Conservation (phyloP, 108 stramenopile genomes). For the Cyclotella choctawhatcheeana region DNA sequence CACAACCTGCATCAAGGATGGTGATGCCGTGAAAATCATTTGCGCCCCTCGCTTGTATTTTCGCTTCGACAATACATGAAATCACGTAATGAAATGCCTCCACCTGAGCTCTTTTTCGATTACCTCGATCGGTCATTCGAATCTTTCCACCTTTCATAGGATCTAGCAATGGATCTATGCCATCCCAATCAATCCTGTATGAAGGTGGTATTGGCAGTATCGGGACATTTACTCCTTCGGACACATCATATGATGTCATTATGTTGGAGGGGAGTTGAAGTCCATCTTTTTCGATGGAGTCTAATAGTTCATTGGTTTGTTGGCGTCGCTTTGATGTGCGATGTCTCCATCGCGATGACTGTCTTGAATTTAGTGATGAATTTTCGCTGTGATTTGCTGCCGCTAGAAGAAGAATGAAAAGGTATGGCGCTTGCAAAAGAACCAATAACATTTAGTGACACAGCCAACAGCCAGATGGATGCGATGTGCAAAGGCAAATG, state of each 20-base stretch:
- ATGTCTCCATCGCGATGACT: slow-evolving; percentile 34
- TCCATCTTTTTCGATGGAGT: slow-evolving; percentile 18
- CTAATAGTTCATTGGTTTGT: slow-evolving; percentile 30
- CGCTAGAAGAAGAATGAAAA: background rate
- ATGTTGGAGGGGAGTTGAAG: background rate
- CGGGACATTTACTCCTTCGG: slow-evolving; percentile 18
- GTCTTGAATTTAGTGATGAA: background rate
- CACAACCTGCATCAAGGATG: slow-evolving; percentile 45
- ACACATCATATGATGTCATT: background rate
- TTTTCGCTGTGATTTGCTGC: background rate
- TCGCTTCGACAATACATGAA: slow-evolving; percentile 15
- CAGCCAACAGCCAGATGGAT: background rate
- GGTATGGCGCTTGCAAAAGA: background rate
- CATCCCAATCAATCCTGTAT: slow-evolving; percentile 33
- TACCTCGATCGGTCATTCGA: slow-evolving; percentile 15
- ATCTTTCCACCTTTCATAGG: slow-evolving; percentile 42
- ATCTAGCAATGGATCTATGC: slow-evolving; percentile 26
- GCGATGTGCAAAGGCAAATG: no score
- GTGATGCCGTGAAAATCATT: slow-evolving; percentile 8
- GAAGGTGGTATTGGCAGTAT: slow-evolving; percentile 21
- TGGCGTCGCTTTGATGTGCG: slow-evolving; percentile 43
- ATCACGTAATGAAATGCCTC: slow-evolving; percentile 46
- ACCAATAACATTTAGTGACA: background rate
- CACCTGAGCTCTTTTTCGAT: slow-evolving; percentile 37
- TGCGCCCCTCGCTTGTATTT: slow-evolving; percentile 1